Evolutionary conservation across 202 grass and related monocot genomes (phyloP).

Genomic region (Elaeis oleifera): DNA sequence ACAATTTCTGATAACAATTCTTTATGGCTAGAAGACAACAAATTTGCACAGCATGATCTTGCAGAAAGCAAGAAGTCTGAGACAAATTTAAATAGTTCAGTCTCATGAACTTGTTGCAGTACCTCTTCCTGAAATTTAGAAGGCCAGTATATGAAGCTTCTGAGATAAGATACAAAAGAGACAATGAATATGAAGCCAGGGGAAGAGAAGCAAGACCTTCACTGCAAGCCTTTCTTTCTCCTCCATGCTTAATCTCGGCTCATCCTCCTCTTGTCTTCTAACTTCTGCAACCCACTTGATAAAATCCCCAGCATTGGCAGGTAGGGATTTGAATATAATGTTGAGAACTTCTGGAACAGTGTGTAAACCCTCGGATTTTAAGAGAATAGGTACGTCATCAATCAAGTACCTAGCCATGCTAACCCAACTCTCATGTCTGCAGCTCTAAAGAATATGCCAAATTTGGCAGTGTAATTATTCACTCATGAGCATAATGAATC

Average conservation of each 20-base stretch:
- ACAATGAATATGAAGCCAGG: not conserved
- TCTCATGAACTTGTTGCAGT: conserved; percentile 15
- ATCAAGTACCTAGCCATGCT: conserved; percentile 56
- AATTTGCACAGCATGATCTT: conserved; percentile 14
- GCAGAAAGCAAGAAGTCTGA: conserved; percentile 9
- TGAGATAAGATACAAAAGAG: not conserved
- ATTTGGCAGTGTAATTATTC: not conserved
- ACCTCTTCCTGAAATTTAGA: conserved; percentile 12
- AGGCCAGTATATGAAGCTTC: not conserved
- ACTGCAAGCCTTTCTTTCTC: conserved; percentile 53
- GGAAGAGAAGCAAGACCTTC: conserved; percentile 43
- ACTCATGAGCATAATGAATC: too few relatives aligned
- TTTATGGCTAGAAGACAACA: conserved; percentile 18
- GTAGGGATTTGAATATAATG: conserved; percentile 44
- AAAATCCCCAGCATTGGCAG: conserved; percentile 65
- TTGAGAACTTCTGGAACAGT: conserved; percentile 40
- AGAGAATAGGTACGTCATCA: conserved; percentile 53
- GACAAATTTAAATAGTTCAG: conserved; percentile 14
- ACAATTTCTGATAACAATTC: conserved; percentile 38
- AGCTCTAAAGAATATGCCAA: conserved; percentile 40
- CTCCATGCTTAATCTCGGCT: conserved; percentile 42
- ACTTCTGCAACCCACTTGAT: conserved; percentile 85
- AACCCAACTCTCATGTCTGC: conserved; percentile 62
- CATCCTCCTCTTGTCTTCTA: conserved; percentile 70
- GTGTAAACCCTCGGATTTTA: conserved; percentile 41